Conservation (phyloP, 1,284 basidiomycete species). For the Apiotrichum mycotoxinovorans region DNA sequence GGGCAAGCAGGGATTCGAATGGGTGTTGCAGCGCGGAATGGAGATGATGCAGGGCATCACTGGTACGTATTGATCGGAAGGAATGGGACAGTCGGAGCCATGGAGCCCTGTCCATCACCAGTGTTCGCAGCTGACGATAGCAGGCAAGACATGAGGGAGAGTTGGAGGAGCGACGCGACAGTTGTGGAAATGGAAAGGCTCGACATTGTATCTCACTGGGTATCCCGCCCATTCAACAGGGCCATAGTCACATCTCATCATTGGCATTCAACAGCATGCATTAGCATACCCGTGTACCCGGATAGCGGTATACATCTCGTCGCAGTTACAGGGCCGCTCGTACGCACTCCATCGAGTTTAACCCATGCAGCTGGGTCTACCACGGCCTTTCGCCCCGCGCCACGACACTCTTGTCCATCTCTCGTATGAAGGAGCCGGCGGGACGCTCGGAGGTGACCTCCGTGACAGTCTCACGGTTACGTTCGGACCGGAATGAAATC, state of each 20-base stretch:
- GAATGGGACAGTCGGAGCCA: background rate
- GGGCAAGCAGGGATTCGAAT: conserved; percentile 80
- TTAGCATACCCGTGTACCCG: conserved; percentile 1
- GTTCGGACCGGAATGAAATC: too few species aligned
- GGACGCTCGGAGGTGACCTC: too few species aligned
- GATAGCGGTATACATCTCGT: too few species aligned
- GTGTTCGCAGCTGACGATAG: background rate
- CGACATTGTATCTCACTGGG: background rate
- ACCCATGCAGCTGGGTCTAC: too few species aligned
- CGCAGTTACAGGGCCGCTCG: too few species aligned
- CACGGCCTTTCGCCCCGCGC: too few species aligned
- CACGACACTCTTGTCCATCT: too few species aligned
- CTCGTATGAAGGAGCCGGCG: too few species aligned
- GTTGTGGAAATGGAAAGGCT: too few species aligned
- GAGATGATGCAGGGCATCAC: background rate
- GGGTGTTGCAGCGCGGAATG: conserved; percentile 57
- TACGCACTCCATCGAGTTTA: too few species aligned
- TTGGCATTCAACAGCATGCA: conserved; percentile 14
- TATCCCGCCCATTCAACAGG: conserved; percentile 9
- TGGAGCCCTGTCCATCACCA: background rate
- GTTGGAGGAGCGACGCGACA: too few species aligned
- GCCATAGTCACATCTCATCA: conserved; percentile 2
- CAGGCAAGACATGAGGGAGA: background rate
- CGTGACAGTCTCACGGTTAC: too few species aligned
- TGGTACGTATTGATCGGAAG: background rate